Conservation (phyloP, 768 basidiomycete species). For the Mycena olivaceomarginata region DNA sequence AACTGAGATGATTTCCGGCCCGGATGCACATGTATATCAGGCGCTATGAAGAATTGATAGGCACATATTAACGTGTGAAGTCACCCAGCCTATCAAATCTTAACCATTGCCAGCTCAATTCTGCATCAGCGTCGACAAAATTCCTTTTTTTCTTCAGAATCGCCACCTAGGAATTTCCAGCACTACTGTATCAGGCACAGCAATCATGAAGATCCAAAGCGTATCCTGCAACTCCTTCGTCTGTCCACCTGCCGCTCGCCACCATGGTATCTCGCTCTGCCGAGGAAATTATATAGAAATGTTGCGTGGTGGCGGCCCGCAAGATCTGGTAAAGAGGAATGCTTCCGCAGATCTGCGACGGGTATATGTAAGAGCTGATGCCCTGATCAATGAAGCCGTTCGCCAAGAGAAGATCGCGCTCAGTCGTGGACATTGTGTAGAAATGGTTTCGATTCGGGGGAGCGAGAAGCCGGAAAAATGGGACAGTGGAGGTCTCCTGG, state of each 20-base stretch:
- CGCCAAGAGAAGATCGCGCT: not conserved
- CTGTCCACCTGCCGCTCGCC: not conserved
- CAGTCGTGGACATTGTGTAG: constrained; percentile 4
- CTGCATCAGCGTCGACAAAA: too few species aligned
- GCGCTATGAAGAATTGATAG: too few species aligned
- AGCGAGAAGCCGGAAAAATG: not conserved
- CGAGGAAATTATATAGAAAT: not conserved
- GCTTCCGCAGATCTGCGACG: not conserved
- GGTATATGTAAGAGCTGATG: not conserved
- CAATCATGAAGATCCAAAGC: not conserved
- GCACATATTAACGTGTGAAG: too few species aligned
- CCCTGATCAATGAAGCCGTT: not conserved
- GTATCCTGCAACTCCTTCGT: not conserved
- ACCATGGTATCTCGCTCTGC: not conserved
- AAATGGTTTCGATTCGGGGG: not conserved
- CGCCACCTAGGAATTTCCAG: too few species aligned
- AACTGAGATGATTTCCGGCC: too few species aligned
- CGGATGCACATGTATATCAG: too few species aligned
- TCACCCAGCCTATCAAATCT: too few species aligned
- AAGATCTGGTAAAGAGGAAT: not conserved
- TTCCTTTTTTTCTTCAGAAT: too few species aligned
- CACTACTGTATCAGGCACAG: too few species aligned
- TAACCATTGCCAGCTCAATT: too few species aligned
- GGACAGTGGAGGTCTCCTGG: not conserved
- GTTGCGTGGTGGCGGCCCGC: not conserved